Evolutionary conservation across 1,139 yeast genomes (phyloP).

Genomic region (Geotrichum candidum): DNA sequence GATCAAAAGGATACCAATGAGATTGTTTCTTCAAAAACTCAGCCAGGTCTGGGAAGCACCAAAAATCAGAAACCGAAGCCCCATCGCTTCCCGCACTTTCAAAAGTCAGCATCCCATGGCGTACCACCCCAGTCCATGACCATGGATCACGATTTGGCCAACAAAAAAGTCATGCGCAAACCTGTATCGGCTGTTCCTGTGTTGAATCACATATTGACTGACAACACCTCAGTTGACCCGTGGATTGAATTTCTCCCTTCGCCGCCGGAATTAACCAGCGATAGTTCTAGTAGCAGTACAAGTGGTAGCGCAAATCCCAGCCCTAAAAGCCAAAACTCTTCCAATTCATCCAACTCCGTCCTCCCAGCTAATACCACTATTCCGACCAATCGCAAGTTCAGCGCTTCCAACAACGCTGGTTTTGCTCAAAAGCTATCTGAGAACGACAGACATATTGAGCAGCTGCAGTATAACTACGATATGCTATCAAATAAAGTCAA

Average conservation of each 20-base stretch:
- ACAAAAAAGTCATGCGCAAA: background rate
- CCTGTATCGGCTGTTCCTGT: constrained; percentile 2
- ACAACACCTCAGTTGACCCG: background rate
- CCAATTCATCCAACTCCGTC: background rate
- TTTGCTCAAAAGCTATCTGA: background rate
- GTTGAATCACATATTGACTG: background rate
- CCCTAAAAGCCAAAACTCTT: background rate
- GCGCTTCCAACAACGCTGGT: background rate
- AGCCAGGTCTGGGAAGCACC: background rate
- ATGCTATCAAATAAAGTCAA: constrained; percentile 3
- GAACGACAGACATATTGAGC: background rate
- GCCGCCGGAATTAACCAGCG: background rate
- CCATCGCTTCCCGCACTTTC: background rate
- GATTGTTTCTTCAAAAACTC: background rate
- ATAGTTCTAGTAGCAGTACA: background rate
- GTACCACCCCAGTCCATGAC: background rate
- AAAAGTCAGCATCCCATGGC: background rate
- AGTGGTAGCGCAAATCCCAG: background rate
- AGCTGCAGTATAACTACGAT: background rate
- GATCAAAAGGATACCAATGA: background rate
- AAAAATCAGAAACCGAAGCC: background rate
- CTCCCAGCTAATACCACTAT: background rate
- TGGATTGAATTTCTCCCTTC: constrained; percentile 2
- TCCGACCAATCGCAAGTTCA: background rate
- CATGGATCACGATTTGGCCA: background rate